A percentile compares a stretch with the other conserved stretches of the same genome.
phyloP scores from a whole-genome alignment of 2,329 filamentous ascomycete species.

The Paraphaeosphaeria minitans region DNA sequence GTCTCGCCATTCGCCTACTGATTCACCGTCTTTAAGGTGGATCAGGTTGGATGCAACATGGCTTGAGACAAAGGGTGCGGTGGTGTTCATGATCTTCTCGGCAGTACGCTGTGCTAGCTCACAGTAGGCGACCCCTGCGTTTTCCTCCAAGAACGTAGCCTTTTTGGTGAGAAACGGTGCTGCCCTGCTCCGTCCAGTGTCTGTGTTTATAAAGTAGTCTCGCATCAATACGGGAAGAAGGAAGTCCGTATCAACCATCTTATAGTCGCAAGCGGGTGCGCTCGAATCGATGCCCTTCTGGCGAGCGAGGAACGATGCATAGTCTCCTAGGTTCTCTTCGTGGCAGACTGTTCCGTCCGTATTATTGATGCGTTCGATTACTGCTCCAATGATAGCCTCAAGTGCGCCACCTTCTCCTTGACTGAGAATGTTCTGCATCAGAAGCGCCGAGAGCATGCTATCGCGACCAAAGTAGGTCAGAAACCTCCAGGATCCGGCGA shows the following conservation, averaged over 20 bases:
- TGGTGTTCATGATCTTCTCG: slow-evolving; percentile 62
- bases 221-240: slow-evolving; percentile 64
- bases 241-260: slow-evolving; percentile 68
- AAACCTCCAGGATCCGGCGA: slow-evolving; percentile 69
- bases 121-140: slow-evolving; percentile 59
- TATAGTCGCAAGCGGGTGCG: slow-evolving; percentile 62
- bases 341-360: slow-evolving; percentile 67
- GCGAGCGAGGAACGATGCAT: slow-evolving; percentile 64
- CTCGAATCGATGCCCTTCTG: slow-evolving; percentile 60
- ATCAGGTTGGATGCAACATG: slow-evolving; percentile 62
- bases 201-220: slow-evolving; percentile 61
- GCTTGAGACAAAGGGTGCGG: slow-evolving; percentile 57
- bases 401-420: slow-evolving; percentile 60
- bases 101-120: slow-evolving; percentile 59
- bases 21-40: slow-evolving; percentile 59
- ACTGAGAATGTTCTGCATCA: slow-evolving; percentile 64
- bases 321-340: slow-evolving; percentile 70
- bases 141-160: slow-evolving; percentile 57
- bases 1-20: slow-evolving; percentile 69
- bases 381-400: slow-evolving; percentile 65
- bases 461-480: slow-evolving; percentile 71
- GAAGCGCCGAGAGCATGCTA: slow-evolving; percentile 64
- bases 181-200: slow-evolving; percentile 48
- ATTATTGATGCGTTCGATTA: slow-evolving; percentile 65
- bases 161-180: slow-evolving; percentile 48